These are phyloP conservation scores for Candida fluviatilis DNA, from an alignment of 805 yeast species.

Conservation along the genomic window DNA sequence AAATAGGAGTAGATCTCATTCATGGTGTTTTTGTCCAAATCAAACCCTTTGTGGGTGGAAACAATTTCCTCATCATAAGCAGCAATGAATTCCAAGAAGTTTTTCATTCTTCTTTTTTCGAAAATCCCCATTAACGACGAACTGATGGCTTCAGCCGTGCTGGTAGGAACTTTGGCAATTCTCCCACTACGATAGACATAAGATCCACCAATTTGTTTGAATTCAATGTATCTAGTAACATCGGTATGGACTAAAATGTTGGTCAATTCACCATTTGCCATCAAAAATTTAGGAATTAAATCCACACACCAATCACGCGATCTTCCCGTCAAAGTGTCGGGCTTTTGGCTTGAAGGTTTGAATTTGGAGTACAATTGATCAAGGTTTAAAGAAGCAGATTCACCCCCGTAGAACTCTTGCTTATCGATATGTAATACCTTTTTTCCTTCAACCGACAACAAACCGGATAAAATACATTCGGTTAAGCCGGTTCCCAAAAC, in stretches of 20 bases:
- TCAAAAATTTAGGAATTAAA: constrained; percentile 90
- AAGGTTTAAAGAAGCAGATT: constrained; percentile 78
- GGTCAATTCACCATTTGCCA: constrained; percentile 97
- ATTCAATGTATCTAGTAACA: constrained; percentile 92
- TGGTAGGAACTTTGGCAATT: constrained; percentile 93
- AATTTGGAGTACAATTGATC: constrained; percentile 72
- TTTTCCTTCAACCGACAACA: constrained; percentile 95
- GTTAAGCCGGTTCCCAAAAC: constrained; percentile 95
- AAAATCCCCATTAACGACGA: constrained; percentile 94
- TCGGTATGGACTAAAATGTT: constrained; percentile 93
- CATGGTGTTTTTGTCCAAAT: constrained; percentile 86
- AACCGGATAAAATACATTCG: constrained; percentile 91
- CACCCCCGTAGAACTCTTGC: constrained; percentile 95
- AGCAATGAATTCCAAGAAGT: constrained; percentile 83
- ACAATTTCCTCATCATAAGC: constrained; percentile 73
- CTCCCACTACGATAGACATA: constrained; percentile 88
- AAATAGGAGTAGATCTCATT: constrained; percentile 84
- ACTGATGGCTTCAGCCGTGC: constrained; percentile 83
- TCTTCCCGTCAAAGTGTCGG: constrained; percentile 72
- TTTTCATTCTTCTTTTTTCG: constrained; percentile 93
- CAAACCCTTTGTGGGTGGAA: constrained; percentile 79
- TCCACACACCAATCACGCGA: constrained; percentile 98
- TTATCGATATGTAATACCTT: constrained; percentile 95
- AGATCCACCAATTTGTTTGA: constrained; percentile 94
- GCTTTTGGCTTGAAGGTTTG: constrained; percentile 69